These are phyloP conservation scores for Pseudozyma tsukubaensis DNA, from an alignment of 1,284 basidiomycete species.

Conservation along the genomic window DNA sequence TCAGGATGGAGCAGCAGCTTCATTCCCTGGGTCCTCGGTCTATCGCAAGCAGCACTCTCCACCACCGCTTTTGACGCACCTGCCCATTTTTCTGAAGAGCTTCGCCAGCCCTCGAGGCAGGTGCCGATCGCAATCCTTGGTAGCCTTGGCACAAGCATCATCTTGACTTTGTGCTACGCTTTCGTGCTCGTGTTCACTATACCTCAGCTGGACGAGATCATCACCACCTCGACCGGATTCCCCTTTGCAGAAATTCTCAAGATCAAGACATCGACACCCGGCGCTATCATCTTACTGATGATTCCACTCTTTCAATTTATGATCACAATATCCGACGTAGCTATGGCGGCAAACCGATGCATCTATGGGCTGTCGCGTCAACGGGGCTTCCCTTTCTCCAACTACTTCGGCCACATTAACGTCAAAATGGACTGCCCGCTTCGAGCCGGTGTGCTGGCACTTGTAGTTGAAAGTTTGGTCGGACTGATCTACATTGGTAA, in stretches of 20 bases:
- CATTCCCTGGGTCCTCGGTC: slow-evolving; percentile 30
- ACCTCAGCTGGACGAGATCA: slow-evolving; percentile 15
- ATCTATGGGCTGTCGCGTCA: slow-evolving; percentile 27
- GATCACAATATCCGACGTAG: slow-evolving; percentile 20
- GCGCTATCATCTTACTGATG: slow-evolving; percentile 32
- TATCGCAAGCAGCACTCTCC: slow-evolving; percentile 32
- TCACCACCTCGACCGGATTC: slow-evolving; percentile 33
- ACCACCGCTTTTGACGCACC: slow-evolving; percentile 35
- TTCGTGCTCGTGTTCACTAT: slow-evolving; percentile 38
- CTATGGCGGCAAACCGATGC: slow-evolving; percentile 29
- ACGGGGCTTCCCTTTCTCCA: slow-evolving; percentile 27
- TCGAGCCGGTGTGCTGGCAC: slow-evolving; percentile 18
- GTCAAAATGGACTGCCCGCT: slow-evolving; percentile 26
- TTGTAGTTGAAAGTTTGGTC: slow-evolving; percentile 16
- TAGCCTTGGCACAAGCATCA: slow-evolving; percentile 14
- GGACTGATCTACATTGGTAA: slow-evolving; percentile 39
- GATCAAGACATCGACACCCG: slow-evolving; percentile 22
- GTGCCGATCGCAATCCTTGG: slow-evolving; percentile 34
- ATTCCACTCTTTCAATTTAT: slow-evolving; percentile 31
- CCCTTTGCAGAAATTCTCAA: slow-evolving; percentile 36
- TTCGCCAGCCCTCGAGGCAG: slow-evolving; percentile 19
- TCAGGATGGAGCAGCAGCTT: slow-evolving; percentile 33
- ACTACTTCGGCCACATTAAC: slow-evolving; percentile 23
- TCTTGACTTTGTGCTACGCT: slow-evolving; percentile 24
- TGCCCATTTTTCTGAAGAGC: slow-evolving; percentile 40